Conservation (phyloP, 73 alveolate species). For the Paramecium bursaria region DNA sequence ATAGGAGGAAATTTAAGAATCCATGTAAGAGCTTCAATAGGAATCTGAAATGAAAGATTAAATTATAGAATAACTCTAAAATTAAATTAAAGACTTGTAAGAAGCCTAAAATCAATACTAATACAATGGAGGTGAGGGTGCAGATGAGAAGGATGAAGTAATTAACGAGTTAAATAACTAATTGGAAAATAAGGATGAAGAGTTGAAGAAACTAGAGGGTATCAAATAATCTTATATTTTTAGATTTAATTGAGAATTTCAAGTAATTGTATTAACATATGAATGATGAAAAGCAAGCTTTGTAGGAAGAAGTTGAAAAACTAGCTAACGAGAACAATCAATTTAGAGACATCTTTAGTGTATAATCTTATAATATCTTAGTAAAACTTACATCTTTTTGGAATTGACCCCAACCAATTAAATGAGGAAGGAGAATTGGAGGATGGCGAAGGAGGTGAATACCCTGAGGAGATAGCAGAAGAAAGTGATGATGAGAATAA, state of each 20-base stretch:
- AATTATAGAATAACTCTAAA: slow-evolving; percentile 25
- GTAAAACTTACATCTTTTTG: slow-evolving; percentile 51
- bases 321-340: slow-evolving; percentile 52
- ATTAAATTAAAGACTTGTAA: slow-evolving; percentile 12
- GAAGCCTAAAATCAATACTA: neutral
- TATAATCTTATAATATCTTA: neutral
- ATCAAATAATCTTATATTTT: neutral
- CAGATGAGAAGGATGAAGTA: slow-evolving; percentile 31
- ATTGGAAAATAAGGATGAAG: slow-evolving; percentile 55
- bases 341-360: slow-evolving; percentile 59
- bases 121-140: neutral
- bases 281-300: slow-evolving; percentile 43
- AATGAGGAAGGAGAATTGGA: slow-evolving; percentile 50
- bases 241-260: slow-evolving; percentile 49
- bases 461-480: slow-evolving; percentile 59
- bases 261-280: slow-evolving; percentile 43
- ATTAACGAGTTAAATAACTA: slow-evolving; percentile 31
- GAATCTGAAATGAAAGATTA: slow-evolving; percentile 49
- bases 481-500: slow-evolving; percentile 29
- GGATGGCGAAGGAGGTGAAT: slow-evolving; percentile 40
- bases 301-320: slow-evolving; percentile 31
- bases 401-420: slow-evolving; percentile 45
- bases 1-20: slow-evolving; percentile 43
- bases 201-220: slow-evolving; percentile 37
- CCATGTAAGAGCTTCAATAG: slow-evolving; percentile 9